Base-by-base conservation (phyloP, 495 filamentous ascomycete species). In the Rhizodiscina lignyota region DNA sequence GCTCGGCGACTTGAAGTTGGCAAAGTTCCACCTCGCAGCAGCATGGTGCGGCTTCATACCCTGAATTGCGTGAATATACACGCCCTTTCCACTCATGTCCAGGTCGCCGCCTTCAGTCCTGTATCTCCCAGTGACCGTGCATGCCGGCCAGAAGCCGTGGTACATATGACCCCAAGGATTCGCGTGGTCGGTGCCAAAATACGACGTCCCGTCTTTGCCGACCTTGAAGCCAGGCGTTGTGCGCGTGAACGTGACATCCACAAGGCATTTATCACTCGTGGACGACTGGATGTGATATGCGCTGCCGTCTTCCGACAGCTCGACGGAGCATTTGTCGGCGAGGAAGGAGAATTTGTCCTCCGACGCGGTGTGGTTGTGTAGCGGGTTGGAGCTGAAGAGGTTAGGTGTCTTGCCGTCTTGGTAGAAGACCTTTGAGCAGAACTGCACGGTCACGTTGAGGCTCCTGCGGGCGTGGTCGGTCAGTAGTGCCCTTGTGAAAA, bases 31-130 rank as follows among this genome's bases (percentile, higher is more conserved):
- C 41, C 71, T 77, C 13, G 85, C 76, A 38, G 86, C 76, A 27
- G 84, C 84, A 58, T 96, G 91, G 53, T 97, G 89, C 11, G 89
- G 89, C 65, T 96, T 97, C 91, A 96, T 96, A 44, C 84, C 89
- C 55, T 97, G 89, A 26, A 96, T 62, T 21, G 83, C 84, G 54
- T 83, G 75, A 43, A 73, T 62, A 55, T 84, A 81, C 42, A 91
- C 58, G 18, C 72, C 84, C 40, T 61, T 69, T 28, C 89, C 89
- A 36, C 69, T 76, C 53, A 91, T 73, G 49, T 94, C 74, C 24
- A 91, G 61, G n/a, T 75, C 75, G 35, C 83, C 77, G 27, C 77
- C 72, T 54, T 83, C 75, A 30, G 83, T 93, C 43, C 81, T 70
- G 48, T 96, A 81, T 34, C 59, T 80, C 13, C 89, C 89, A 60